These are phyloP conservation scores for Termitomyces sp. DNA, from an alignment of 768 basidiomycete species.

Conservation along the genomic window DNA sequence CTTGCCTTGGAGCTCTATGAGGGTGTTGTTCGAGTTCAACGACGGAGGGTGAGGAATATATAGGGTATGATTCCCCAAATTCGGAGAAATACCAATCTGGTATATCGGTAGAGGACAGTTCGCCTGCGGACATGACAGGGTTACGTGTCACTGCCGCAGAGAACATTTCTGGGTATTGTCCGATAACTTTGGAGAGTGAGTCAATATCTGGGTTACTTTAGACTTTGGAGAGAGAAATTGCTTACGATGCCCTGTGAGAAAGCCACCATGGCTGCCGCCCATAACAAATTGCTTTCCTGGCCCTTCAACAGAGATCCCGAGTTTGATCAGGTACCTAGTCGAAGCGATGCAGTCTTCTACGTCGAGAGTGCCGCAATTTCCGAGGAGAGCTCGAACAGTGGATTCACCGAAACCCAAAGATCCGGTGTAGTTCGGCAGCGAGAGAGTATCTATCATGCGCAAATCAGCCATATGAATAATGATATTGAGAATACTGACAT, in stretches of 20 bases:
- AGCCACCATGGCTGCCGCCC: slow-evolving; percentile 75
- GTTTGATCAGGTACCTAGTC: slow-evolving; percentile 44
- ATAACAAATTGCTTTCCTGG: slow-evolving; percentile 50
- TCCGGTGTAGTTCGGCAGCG: slow-evolving; percentile 65
- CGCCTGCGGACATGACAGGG: slow-evolving; percentile 63
- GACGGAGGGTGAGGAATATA: slow-evolving; percentile 30
- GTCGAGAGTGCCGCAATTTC: slow-evolving; percentile 61
- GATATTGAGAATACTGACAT: slow-evolving; percentile 41
- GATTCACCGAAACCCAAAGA: slow-evolving; percentile 64
- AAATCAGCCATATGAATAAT: background rate
- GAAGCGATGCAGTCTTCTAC: slow-evolving; percentile 62
- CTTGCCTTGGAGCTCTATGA: background rate
- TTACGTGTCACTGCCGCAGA: slow-evolving; percentile 64
- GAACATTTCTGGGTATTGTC: slow-evolving; percentile 58
- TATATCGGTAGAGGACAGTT: slow-evolving; percentile 58
- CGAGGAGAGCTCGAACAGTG: slow-evolving; percentile 52
- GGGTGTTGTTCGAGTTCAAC: slow-evolving; percentile 5
- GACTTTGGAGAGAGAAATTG: slow-evolving; percentile 1
- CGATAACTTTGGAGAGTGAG: slow-evolving; percentile 44
- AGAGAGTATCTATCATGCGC: slow-evolving; percentile 46
- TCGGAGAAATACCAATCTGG: slow-evolving; percentile 64
- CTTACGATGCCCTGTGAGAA: slow-evolving; percentile 56
- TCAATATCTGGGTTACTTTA: background rate
- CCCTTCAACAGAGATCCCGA: slow-evolving; percentile 46
- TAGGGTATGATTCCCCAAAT: slow-evolving; percentile 38